Percentiles rank a stretch among this genome's conserved stretches.
These are phyloP conservation scores for Curvularia verruculosa DNA, from an alignment of 2,329 filamentous ascomycete species.

Conservation along the genomic window DNA sequence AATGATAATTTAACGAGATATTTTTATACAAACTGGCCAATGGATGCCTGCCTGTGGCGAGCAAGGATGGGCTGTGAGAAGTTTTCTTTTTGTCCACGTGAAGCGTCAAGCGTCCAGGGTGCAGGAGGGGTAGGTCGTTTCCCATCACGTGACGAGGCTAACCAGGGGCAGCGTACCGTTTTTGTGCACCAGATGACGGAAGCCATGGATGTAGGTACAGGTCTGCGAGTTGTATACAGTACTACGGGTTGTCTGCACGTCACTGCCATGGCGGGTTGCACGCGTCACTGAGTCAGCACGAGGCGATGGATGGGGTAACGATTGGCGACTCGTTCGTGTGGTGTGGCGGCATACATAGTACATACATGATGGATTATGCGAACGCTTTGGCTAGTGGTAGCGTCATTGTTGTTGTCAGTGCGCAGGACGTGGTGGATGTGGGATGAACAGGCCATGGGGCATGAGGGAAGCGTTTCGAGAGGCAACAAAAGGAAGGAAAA, in stretches of 20 bases:
- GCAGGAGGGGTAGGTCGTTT: neutral
- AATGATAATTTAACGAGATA: neutral
- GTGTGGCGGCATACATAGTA: conserved; percentile 11
- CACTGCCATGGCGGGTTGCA: neutral
- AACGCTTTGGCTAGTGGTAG: conserved; percentile 17
- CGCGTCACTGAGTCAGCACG: conserved; percentile 2
- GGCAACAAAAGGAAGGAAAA: neutral
- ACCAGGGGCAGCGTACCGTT: neutral
- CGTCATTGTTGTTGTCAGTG: conserved; percentile 21
- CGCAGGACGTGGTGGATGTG: neutral
- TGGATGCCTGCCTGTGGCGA: neutral
- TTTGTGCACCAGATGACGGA: neutral
- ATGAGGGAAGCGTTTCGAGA: neutral
- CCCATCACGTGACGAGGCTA: neutral
- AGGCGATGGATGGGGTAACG: conserved; percentile 12
- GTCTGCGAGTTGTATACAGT: neutral
- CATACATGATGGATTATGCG: no score
- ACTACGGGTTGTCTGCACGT: neutral
- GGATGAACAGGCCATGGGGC: neutral
- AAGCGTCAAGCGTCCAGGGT: neutral
- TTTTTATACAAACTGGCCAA: neutral
- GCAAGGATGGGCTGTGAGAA: neutral
- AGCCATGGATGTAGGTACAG: neutral
- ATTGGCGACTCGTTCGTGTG: conserved; percentile 19
- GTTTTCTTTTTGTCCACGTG: neutral